Conservation (phyloP, 371 early-diverging fungal genomes). For the Mucor racemosus region DNA sequence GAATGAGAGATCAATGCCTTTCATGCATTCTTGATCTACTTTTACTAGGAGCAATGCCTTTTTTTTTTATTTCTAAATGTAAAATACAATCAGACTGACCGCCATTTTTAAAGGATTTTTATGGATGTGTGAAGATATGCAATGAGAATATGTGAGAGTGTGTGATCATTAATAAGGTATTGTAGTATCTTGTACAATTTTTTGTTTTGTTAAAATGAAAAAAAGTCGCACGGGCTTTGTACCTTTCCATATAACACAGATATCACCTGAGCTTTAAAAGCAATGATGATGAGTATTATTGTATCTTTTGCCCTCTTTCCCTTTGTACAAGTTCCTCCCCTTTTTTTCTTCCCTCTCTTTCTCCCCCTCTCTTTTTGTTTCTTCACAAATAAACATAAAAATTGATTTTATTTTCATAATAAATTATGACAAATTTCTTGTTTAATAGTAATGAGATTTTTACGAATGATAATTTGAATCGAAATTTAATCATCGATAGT, state of each 20-base stretch:
- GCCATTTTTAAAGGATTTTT: no score
- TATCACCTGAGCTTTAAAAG: conserved; percentile 11
- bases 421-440: conserved; percentile 6
- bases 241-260: neutral
- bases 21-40: no score
- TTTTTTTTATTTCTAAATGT: no score
- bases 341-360: conserved; percentile 5
- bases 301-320: neutral
- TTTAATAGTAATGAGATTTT: conserved; percentile 2
- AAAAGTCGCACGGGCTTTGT: conserved; percentile 11
- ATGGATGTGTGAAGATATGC: no score
- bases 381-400: neutral
- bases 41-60: no score
- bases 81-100: no score
- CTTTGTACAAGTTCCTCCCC: neutral
- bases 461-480: conserved; percentile 4
- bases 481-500: neutral
- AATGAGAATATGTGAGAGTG: neutral
- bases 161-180: neutral
- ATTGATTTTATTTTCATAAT: neutral
- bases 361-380: neutral
- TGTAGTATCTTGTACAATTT: neutral
- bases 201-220: neutral
- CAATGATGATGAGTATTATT: neutral
- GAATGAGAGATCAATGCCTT: no score